Percentiles rank a stretch among this genome's conserved stretches.
Evolutionary conservation across 2,329 filamentous ascomycete genomes (phyloP).

Genomic region (Microcyclosporella mali): DNA sequence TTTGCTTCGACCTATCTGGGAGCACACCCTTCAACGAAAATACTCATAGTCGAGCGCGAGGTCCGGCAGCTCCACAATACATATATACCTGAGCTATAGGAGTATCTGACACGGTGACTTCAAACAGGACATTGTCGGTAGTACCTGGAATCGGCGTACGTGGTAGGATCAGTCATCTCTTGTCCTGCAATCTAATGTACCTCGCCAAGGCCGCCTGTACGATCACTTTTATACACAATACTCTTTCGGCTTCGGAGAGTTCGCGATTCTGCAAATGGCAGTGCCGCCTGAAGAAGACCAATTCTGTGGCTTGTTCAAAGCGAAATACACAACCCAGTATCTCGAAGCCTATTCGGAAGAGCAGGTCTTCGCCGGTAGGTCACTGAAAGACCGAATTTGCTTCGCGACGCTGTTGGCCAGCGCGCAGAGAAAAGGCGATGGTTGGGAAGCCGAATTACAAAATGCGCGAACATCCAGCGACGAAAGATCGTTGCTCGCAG

Average conservation of each 20-base stretch:
- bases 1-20: not conserved
- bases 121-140: not conserved
- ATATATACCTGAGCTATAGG: not conserved
- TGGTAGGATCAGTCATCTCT: too few species aligned
- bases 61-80: not conserved
- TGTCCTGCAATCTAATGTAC: too few species aligned
- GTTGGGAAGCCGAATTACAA: not conserved
- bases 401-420: not conserved
- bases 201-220: not conserved
- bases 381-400: conserved; percentile 17
- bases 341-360: conserved; percentile 21
- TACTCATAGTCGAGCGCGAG: not conserved
- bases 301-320: conserved; percentile 19
- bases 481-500: conserved; percentile 6
- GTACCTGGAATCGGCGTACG: not conserved
- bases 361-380: conserved; percentile 17
- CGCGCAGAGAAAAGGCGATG: not conserved
- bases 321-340: conserved; percentile 21
- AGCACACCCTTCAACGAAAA: not conserved
- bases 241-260: not conserved
- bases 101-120: not conserved
- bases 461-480: not conserved
- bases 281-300: conserved; percentile 9
- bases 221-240: not conserved
- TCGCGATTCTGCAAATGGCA: conserved; percentile 2